phyloP scores from a whole-genome alignment of 805 yeast genomes.

The Spathaspora sp. region DNA sequence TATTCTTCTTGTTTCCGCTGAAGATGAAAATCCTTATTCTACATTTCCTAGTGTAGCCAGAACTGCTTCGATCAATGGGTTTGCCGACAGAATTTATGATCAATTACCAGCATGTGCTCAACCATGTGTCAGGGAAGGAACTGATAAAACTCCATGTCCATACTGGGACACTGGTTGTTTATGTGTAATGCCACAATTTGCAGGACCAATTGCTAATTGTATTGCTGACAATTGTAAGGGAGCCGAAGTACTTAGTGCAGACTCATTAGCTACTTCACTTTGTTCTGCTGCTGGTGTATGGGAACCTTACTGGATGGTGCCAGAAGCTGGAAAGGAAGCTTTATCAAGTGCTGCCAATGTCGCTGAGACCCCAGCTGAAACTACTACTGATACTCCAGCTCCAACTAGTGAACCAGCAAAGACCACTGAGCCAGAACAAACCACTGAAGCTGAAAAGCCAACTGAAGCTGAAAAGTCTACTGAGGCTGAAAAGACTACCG shows the following conservation, averaged over 20 bases:
- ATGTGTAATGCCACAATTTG: constrained; percentile 45
- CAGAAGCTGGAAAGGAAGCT: constrained; percentile 18
- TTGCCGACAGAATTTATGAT: constrained; percentile 41
- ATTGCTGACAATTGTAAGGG: constrained; percentile 35
- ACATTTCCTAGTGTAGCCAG: constrained; percentile 46
- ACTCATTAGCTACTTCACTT: constrained; percentile 32
- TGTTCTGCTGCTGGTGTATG: constrained; percentile 33
- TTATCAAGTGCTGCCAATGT: constrained; percentile 24
- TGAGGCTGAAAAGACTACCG: constrained; percentile 1
- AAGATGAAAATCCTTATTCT: constrained; percentile 14
- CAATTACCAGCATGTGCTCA: constrained; percentile 40
- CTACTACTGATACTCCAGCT: background rate
- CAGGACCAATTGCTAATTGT: constrained; percentile 39
- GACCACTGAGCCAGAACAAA: background rate
- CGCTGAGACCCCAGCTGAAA: constrained; percentile 10
- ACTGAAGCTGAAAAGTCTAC: background rate
- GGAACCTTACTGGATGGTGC: constrained; percentile 30
- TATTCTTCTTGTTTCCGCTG: background rate
- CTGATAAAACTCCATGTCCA: constrained; percentile 43
- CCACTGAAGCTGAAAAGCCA: constrained; percentile 1
- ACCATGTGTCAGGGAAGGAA: constrained; percentile 31
- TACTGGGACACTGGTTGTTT: constrained; percentile 50
- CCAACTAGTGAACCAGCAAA: constrained; percentile 10
- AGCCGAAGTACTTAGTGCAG: constrained; percentile 30
- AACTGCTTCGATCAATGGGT: constrained; percentile 45